Conservation (phyloP, 352 stramenopile genomes). For the Phytophthora pisi region DNA sequence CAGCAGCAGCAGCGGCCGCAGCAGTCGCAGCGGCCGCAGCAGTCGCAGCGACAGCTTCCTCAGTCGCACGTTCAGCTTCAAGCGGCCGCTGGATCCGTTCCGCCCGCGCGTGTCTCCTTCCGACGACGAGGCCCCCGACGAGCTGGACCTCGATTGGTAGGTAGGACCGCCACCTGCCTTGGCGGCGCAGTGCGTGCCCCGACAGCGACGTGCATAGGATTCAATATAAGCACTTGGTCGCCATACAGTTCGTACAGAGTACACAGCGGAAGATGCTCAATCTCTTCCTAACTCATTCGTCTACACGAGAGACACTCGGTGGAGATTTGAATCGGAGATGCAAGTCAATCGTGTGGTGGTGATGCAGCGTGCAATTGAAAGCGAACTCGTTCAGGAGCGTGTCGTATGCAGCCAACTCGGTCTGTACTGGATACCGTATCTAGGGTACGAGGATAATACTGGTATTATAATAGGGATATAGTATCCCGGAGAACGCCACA, state of each 20-base stretch:
- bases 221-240: slow-evolving; percentile 26
- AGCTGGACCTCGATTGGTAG: slow-evolving; percentile 28
- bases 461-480: no score
- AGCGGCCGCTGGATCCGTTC: slow-evolving; percentile 25
- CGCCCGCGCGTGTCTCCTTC: slow-evolving; percentile 27
- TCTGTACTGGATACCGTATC: no score
- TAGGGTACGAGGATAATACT: not conserved
- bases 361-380: slow-evolving; percentile 13
- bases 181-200: slow-evolving; percentile 8
- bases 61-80: slow-evolving; percentile 32
- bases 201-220: not conserved
- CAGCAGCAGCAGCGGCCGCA: slow-evolving; percentile 4
- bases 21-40: slow-evolving; percentile 13
- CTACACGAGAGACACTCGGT: not conserved
- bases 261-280: no score
- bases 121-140: slow-evolving; percentile 24
- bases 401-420: slow-evolving; percentile 3
- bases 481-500: no score
- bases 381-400: slow-evolving; percentile 3
- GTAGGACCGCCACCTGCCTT: slow-evolving; percentile 6
- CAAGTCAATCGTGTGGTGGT: slow-evolving; percentile 7
- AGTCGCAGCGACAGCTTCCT: slow-evolving; percentile 29
- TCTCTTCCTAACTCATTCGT: no score
- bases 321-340: slow-evolving; percentile 17
- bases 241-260: no score